phyloP scores from a whole-genome alignment of 1,139 yeast genomes.

The Yamadazyma trypodendri region DNA sequence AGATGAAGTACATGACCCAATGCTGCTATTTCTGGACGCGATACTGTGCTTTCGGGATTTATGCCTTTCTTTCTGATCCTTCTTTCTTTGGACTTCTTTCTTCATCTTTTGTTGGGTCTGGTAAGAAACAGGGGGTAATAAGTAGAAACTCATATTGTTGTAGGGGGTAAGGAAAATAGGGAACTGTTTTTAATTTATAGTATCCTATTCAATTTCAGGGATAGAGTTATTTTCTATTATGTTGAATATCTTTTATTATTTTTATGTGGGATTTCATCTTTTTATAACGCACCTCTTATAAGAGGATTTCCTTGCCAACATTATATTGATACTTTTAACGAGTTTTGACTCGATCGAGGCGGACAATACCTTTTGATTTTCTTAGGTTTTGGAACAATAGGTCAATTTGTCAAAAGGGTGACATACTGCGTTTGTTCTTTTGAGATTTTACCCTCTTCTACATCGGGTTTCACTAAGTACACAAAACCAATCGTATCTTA shows the following conservation, averaged over 20 bases:
- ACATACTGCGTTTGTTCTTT: neutral
- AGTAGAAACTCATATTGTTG: constrained; percentile 33
- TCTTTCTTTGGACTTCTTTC: constrained; percentile 17
- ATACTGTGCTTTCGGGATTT: constrained; percentile 1
- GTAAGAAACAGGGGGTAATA: constrained; percentile 31
- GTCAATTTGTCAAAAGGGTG: neutral
- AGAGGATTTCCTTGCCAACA: neutral
- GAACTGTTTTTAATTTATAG: neutral
- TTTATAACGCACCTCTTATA: neutral
- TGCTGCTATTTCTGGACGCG: constrained; percentile 4
- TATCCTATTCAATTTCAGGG: neutral
- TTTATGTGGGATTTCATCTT: too few relatives aligned
- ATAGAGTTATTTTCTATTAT: neutral
- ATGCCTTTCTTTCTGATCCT: constrained; percentile 6
- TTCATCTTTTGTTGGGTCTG: constrained; percentile 34
- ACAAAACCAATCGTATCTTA: too few relatives aligned
- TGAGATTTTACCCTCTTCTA: too few relatives aligned
- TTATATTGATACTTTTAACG: neutral
- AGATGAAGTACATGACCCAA: constrained; percentile 4
- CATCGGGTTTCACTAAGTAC: too few relatives aligned
- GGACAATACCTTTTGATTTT: neutral
- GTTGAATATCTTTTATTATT: too few relatives aligned
- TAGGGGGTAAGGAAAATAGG: too few relatives aligned
- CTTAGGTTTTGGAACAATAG: neutral
- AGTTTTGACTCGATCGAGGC: neutral